A percentile compares a stretch with the other conserved stretches of the same genome.
phyloP scores from a whole-genome alignment of 2,329 filamentous ascomycete species.

The Penicillium sp. region DNA sequence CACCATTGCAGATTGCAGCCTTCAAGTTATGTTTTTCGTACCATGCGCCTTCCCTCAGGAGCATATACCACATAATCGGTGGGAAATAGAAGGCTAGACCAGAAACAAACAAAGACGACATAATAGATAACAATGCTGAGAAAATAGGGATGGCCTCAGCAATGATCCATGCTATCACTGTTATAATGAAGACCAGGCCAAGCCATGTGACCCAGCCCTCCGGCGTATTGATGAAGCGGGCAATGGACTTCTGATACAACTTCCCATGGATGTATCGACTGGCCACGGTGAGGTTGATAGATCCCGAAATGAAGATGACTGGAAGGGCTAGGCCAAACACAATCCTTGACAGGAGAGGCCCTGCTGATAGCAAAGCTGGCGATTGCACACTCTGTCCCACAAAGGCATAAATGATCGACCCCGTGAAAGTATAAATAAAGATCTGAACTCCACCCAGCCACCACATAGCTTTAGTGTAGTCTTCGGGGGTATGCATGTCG shows the following conservation, averaged over 20 bases:
- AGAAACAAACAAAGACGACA: slow-evolving; percentile 9
- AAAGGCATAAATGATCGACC: slow-evolving; percentile 13
- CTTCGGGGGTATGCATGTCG: slow-evolving; percentile 16
- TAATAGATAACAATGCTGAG: slow-evolving; percentile 18
- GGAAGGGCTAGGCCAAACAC: slow-evolving; percentile 14
- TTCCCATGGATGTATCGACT: slow-evolving; percentile 20
- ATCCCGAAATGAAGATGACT: slow-evolving; percentile 20
- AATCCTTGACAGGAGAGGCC: slow-evolving; percentile 11
- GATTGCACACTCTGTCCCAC: slow-evolving; percentile 18
- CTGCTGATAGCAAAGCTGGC: slow-evolving; percentile 14
- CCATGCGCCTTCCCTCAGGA: slow-evolving; percentile 12
- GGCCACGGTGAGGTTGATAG: slow-evolving; percentile 22
- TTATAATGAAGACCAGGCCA: slow-evolving; percentile 13
- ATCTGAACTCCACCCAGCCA: slow-evolving; percentile 15
- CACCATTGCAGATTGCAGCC: slow-evolving; percentile 10
- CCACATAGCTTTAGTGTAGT: slow-evolving; percentile 14
- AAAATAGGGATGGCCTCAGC: slow-evolving; percentile 24
- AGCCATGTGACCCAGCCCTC: slow-evolving; percentile 22
- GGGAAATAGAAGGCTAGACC: slow-evolving; percentile 15
- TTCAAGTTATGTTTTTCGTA: slow-evolving; percentile 8
- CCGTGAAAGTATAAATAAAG: slow-evolving; percentile 12
- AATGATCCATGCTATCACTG: slow-evolving; percentile 19
- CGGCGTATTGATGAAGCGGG: slow-evolving; percentile 16
- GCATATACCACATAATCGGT: slow-evolving; percentile 14
- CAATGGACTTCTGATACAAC: slow-evolving; percentile 15